Base-by-base conservation (phyloP, 208 protist genomes). In the Acanthamoeba lugdunensis region DNA sequence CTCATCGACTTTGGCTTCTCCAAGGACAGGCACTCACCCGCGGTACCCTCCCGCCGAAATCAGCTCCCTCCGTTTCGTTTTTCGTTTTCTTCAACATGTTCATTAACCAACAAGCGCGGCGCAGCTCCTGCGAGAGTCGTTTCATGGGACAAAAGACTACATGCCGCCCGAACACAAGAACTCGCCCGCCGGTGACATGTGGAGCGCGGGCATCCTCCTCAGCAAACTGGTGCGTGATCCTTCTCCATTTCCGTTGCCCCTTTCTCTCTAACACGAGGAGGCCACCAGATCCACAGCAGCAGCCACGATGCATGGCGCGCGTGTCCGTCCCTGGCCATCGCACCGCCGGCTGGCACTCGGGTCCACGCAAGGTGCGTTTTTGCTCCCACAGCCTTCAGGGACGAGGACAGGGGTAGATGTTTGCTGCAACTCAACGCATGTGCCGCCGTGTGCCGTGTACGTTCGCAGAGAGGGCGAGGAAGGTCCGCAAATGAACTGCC, bases 1-100 rank as follows among this genome's bases (percentile, higher is more conserved):
- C 33, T 79, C 30, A 79, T 79, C 41, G 71, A 79, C 71, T 79
- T 79, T 79, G 71, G 71, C 33, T 79, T 79, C 23, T 11, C 71
- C 71, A 79, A 79, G 71, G 71, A 79, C 28, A 21, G 18, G 4
- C 33, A 37, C 71, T 48, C 71, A 8, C 71, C 71, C 6, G 18
- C 18, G 33, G 71, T 45, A 79, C 63, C n/a, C 25, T 6, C 8
- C 45, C 37, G 3, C 37, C 37, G 2, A 41, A 41, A 41, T 41
- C 37, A 41, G 37, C 37, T 41, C 8, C 45, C 45, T 48, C 45
- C 45, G 0, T 65, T 21, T 58, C 16, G 52, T 58, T 58, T 58
- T 58, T 14, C 9, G 52, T 58, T 14, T 58, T 56, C 4, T 56
- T 11, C 52, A 2, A 56, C 52, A 56, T 56, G 52, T 56, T 56